These are phyloP conservation scores for Eimeria mitis DNA, from an alignment of 169 alveolate species.

Conservation along the genomic window DNA sequence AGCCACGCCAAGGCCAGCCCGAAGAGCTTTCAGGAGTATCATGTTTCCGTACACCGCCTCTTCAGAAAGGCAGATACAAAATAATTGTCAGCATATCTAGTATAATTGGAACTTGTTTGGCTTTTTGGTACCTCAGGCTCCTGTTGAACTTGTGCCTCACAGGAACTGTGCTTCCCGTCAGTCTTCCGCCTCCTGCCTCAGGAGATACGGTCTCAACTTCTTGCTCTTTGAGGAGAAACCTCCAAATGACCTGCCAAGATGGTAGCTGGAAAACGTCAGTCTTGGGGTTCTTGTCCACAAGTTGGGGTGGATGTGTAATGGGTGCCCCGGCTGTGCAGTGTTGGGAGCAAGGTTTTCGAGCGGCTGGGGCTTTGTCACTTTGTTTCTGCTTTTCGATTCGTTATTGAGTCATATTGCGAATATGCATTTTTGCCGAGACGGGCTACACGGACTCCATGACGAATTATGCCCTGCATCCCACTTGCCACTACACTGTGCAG, in stretches of 20 bases:
- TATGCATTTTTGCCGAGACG: neutral
- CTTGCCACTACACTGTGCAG: neutral
- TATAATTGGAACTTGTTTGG: conserved; percentile 13
- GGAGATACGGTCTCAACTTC: conserved; percentile 58
- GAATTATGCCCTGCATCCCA: neutral
- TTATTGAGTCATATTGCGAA: neutral
- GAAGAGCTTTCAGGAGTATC: conserved; percentile 21
- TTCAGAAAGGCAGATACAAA: neutral
- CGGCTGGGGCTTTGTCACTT: neutral
- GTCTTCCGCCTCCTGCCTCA: conserved; percentile 71
- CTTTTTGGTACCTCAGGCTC: neutral
- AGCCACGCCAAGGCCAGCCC: conserved; percentile 68
- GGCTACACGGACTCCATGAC: neutral
- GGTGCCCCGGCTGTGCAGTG: neutral
- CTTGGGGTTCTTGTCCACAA: neutral
- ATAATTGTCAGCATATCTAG: neutral
- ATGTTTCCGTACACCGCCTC: neutral
- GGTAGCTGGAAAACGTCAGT: conserved; percentile 76
- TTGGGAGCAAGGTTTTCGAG: neutral
- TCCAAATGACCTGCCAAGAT: conserved; percentile 66
- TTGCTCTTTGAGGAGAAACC: neutral
- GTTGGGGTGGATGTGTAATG: neutral
- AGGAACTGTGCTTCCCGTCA: conserved; percentile 65
- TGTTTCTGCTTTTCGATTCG: neutral
- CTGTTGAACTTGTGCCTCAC: conserved; percentile 22